Evolutionary conservation across 139 green algal genomes (phyloP), one percentile per base, ranked within the genome.

Genomic region (Eudorina sp.): DNA sequence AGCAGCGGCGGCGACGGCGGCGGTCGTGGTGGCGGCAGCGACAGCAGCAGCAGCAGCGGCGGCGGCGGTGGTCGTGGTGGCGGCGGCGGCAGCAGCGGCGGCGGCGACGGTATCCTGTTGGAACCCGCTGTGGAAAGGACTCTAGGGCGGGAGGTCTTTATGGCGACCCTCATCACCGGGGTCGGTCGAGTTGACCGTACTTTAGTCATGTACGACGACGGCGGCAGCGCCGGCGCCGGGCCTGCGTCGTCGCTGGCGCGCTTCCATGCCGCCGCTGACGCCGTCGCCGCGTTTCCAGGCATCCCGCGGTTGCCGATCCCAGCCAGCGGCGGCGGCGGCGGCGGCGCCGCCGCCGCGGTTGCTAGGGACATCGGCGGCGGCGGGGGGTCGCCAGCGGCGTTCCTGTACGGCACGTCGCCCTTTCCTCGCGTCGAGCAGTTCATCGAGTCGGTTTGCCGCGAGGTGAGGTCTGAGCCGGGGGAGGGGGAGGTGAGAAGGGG

Each of bases 341-440:
- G 14, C 25, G 40, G 36, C n/a, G 38, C 8, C 11, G 25, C 25
- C 21, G 66, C 25, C 16, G 66, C 14, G 40, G 48, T n/a, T 45
- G 58, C 19, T 16, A 48, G 14, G 53, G 84, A 29, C 40, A 13
- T 29, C 53, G 43, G 84, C 21, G 84, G 25, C 27, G 34, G 3
- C 43, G 18, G n/a, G 45, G 53, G 2, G 38, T 27, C 46, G 31
- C 58, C 48, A 43, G 51, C 51, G 40, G 7, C 58, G 2, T 78
- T 87, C 81, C 45, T 23, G 13, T 88, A 76, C 46, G 90, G 85
- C 4, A 80, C 94, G 11, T 95, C 90, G 1, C 93, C 90, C 8
- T 93, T 91, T 60, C 93, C 94, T 0, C 29, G 25, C 3, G 27
- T 95, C 21, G 94, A 94, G 0, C 34, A n/a, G 0, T 96, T 95